Evolutionary conservation across 805 yeast species (phyloP), one percentile per base, ranked within the genome.

Genomic region (Ogataea ganodermae): DNA sequence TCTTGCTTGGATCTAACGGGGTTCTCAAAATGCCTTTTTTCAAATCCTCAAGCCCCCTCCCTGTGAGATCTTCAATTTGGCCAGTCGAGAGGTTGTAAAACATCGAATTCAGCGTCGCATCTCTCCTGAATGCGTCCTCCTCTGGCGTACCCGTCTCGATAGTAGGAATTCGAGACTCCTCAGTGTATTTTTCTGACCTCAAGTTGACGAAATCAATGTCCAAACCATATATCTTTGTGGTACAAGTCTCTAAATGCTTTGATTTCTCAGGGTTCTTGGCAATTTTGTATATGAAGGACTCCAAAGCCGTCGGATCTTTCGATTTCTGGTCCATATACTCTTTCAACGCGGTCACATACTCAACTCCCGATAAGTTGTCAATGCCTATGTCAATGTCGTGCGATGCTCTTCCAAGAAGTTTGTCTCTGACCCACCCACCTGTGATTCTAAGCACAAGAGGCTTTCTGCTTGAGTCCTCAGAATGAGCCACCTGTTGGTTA

Each of bases 391-490:
- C 99, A 24, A 94, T 73, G 65, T 94, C 99, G 61, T 92, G 83
- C 35, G 92, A 83, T 18, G 80, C 81, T 39, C 76, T 75, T 0
- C 96, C 96, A 24, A 94, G 71, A 23, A 94, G 71, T 68, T 94
- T 94, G 66, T 94, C 99, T 57, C 99, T 77, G 2, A 94, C 99
- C 99, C 99, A 92, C 0, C 99, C 99, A 28, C 99, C 99, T 0
- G 97, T 91, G 55, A 94, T 87, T 50, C 99, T 67, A 12, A 87
- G 72, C 2, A 53, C 52, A n/a, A 66, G 42, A 4, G 63, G 63
- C 40, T 57, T 46, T 12, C 31, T 43, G 2, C 42, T 22, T 7
- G 33, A 23, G 3, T 43, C 37, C 4, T 22, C 40, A 9, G 22
- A 13, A 3, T 22, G 6, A 3, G 38, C 44, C n/a, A 45, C 32